Conservation (phyloP, 805 yeast species). For the Yarrowia yakushimensis region DNA sequence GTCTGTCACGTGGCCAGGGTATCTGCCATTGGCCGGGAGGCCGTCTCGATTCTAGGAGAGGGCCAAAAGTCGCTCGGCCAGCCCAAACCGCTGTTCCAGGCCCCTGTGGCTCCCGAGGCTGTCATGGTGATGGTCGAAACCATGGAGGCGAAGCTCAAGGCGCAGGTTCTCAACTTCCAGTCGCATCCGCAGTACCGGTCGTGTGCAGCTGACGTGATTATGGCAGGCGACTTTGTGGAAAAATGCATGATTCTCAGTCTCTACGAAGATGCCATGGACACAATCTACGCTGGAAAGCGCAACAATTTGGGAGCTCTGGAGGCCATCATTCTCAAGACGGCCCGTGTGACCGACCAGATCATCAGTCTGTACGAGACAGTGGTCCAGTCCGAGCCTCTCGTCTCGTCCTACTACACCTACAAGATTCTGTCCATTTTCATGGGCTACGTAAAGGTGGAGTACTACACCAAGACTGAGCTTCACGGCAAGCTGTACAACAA, state of each 20-base stretch:
- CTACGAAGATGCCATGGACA: conserved; percentile 9
- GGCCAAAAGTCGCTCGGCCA: conserved; percentile 20
- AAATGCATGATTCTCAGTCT: neutral
- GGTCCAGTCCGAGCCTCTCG: neutral
- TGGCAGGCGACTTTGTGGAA: conserved; percentile 12
- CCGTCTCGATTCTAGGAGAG: neutral
- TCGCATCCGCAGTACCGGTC: conserved; percentile 14
- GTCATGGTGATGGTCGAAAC: neutral
- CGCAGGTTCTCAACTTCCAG: neutral
- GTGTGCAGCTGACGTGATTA: conserved; percentile 2
- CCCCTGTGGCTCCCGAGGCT: neutral
- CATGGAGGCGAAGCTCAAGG: neutral
- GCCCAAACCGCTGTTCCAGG: conserved; percentile 2
- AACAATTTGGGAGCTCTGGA: neutral
- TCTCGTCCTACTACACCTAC: conserved; percentile 2
- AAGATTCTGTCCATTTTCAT: conserved; percentile 14
- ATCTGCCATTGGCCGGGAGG: neutral
- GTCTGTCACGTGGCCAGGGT: conserved; percentile 9
- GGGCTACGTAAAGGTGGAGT: conserved; percentile 19
- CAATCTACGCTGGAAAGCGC: neutral
- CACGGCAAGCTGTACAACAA: neutral
- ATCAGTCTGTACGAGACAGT: neutral
- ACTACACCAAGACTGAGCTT: conserved; percentile 5
- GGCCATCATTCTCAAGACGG: neutral
- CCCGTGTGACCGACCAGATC: neutral